These are phyloP conservation scores for Colletotrichum tamarilloi DNA, from an alignment of 2,329 filamentous ascomycete species.

Conservation along the genomic window DNA sequence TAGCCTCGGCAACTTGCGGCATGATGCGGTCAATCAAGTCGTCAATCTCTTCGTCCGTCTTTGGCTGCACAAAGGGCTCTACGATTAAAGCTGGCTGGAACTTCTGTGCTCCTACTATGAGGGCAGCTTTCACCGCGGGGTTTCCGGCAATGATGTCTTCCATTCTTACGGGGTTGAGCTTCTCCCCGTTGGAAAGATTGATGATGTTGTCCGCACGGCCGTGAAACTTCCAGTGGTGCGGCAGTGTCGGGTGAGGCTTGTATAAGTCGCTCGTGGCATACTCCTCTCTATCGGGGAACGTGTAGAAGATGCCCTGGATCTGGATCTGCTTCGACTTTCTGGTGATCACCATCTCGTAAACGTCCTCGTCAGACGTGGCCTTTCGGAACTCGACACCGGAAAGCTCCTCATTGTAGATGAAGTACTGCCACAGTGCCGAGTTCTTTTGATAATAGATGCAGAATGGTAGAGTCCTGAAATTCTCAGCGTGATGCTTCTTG, in stretches of 20 bases:
- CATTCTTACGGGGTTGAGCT: constrained; percentile 58
- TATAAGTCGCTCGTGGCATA: constrained; percentile 58
- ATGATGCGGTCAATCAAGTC: constrained; percentile 55
- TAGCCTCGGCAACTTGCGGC: constrained; percentile 54
- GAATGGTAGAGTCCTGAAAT: not conserved
- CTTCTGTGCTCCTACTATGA: constrained; percentile 57
- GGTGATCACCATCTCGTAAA: constrained; percentile 52
- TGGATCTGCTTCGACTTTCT: constrained; percentile 50
- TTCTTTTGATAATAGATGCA: constrained; percentile 51
- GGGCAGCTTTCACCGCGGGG: constrained; percentile 50
- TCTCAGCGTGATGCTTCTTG: not conserved
- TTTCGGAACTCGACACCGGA: constrained; percentile 55
- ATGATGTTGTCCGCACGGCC: constrained; percentile 54
- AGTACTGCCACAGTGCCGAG: constrained; percentile 24
- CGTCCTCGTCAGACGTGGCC: constrained; percentile 40
- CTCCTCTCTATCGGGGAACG: constrained; percentile 48
- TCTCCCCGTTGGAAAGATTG: constrained; percentile 62
- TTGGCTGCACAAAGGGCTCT: constrained; percentile 51
- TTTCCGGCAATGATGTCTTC: constrained; percentile 53
- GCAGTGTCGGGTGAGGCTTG: constrained; percentile 49
- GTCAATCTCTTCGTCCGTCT: constrained; percentile 37
- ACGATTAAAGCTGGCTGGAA: constrained; percentile 61
- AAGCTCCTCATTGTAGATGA: constrained; percentile 47
- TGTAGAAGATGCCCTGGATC: constrained; percentile 53
- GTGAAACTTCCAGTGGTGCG: constrained; percentile 46